Base-by-base conservation (phyloP, 257 asterid genomes). In the Coffea eugenioides region DNA sequence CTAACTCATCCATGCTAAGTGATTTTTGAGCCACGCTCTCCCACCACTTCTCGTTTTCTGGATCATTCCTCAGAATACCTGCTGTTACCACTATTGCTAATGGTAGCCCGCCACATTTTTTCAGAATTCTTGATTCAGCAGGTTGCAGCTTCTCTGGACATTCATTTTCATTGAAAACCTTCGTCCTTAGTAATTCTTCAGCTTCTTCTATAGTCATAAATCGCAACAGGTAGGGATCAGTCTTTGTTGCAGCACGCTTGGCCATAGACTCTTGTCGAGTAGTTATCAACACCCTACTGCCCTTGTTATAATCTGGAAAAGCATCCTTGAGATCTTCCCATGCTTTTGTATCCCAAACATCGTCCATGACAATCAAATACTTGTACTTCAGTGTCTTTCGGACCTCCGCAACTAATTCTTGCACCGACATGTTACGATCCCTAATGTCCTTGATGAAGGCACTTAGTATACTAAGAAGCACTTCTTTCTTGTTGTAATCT, bases 21-120 rank as follows among this genome's bases (percentile, higher is more conserved):
- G 43, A 39, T 39, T 39, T 39, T 39, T 25, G 25, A 6, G 83
- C 81, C 25, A 80, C 80, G 7, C 66, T 78, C 15, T 1, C 8
- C 84, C 81, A 79, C 70, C 52, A 82, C 36, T 46, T 20, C 75
- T 46, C 57, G 74, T n/a, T 52, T 3, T 10, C 11, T 1, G 56
- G 59, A 21, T 68, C 49, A 9, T 34, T 72, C 6, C 31, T 66
- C 54, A 90, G 83, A 80, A 86, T 73, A 48, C 91, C 90, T 15
- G 89, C 90, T 31, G 86, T 83, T 6, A 84, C 81, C 49, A 84
- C 86, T 15, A 90, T 82, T 0, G 94, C 85, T n/a, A 88, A 84
- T 54, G 90, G 91, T 18, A 90, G 77, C n/a, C 88, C 85, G 1
- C 14, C 21, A 49, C 88, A 90, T 51, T 56, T 75, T 23, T 7